phyloP scores from a whole-genome alignment of 768 basidiomycete species.

The Austroboletus eburneus region DNA sequence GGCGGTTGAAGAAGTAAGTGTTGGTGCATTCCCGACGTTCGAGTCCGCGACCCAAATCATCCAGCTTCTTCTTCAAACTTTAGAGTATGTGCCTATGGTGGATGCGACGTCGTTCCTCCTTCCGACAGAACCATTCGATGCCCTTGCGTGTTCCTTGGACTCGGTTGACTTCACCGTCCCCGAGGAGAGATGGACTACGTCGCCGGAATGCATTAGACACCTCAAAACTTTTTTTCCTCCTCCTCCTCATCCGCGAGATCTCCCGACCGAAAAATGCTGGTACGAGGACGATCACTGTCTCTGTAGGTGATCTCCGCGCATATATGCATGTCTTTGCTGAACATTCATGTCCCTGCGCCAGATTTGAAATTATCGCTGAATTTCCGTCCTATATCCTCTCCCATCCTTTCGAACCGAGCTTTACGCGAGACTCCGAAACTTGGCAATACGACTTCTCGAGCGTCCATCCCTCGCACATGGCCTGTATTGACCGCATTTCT shows the following conservation, averaged over 20 bases:
- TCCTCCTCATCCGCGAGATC: conserved; percentile 16
- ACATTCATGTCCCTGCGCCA: conserved; percentile 8
- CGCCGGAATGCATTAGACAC: conserved; percentile 16
- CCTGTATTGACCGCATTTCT: conserved; percentile 21
- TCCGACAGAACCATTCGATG: conserved; percentile 53
- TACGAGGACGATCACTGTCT: conserved; percentile 28
- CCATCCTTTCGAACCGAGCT: conserved; percentile 43
- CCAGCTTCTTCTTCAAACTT: conserved; percentile 40
- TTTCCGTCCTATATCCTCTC: conserved; percentile 38
- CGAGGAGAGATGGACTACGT: conserved; percentile 41
- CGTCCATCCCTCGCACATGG: conserved; percentile 24
- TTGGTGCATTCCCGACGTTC: not conserved
- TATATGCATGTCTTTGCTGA: conserved; percentile 12
- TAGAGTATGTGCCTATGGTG: conserved; percentile 41
- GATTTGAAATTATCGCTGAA: conserved; percentile 22
- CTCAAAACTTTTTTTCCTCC: conserved; percentile 18
- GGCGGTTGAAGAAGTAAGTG: conserved; percentile 42
- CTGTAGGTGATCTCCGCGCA: conserved; percentile 29
- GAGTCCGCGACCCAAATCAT: conserved; percentile 5
- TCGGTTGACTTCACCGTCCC: conserved; percentile 34
- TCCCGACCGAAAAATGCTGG: conserved; percentile 38
- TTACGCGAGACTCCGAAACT: conserved; percentile 43
- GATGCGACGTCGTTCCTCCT: conserved; percentile 51
- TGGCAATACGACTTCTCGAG: conserved; percentile 27
- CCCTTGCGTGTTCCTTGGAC: conserved; percentile 34